These are phyloP conservation scores for Penicillium sp. DNA, from an alignment of 2,329 filamentous ascomycete genomes.

Conservation along the genomic window DNA sequence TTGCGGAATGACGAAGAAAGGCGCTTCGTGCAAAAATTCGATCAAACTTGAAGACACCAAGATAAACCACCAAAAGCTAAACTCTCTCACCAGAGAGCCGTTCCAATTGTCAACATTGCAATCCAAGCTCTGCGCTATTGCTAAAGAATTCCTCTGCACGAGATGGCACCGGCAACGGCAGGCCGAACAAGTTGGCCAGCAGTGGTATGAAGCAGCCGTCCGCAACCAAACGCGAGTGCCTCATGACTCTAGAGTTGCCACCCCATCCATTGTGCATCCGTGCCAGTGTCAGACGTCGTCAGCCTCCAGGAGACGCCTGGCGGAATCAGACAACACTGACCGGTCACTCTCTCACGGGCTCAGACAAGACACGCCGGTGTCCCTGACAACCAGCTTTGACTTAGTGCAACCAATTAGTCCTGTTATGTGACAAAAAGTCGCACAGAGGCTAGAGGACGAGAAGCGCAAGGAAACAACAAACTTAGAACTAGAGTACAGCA, in stretches of 20 bases:
- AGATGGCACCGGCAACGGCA: neutral
- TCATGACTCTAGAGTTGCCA: neutral
- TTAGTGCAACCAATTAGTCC: too few relatives aligned
- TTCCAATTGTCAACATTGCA: neutral
- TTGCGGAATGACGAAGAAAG: neutral
- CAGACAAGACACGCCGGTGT: too few relatives aligned
- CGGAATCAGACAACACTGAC: too few relatives aligned
- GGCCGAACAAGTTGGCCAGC: neutral
- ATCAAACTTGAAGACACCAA: neutral
- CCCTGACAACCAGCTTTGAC: too few relatives aligned
- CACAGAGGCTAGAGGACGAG: too few relatives aligned
- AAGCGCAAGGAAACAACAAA: too few relatives aligned
- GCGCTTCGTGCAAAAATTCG: neutral
- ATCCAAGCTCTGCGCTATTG: neutral
- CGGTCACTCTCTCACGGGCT: too few relatives aligned
- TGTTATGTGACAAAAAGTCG: too few relatives aligned
- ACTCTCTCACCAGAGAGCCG: neutral
- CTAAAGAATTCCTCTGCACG: neutral
- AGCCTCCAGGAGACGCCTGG: too few relatives aligned
- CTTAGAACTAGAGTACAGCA: too few relatives aligned
- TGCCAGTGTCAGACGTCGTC: too few relatives aligned
- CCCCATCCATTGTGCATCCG: too few relatives aligned
- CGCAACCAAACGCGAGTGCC: neutral
- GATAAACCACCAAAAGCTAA: neutral
- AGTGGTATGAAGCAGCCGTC: conserved; percentile 3